Percentiles rank a stretch among this genome's conserved stretches.
phyloP scores from a whole-genome alignment of 169 alveolate genomes.

The Eimeria acervulina region DNA sequence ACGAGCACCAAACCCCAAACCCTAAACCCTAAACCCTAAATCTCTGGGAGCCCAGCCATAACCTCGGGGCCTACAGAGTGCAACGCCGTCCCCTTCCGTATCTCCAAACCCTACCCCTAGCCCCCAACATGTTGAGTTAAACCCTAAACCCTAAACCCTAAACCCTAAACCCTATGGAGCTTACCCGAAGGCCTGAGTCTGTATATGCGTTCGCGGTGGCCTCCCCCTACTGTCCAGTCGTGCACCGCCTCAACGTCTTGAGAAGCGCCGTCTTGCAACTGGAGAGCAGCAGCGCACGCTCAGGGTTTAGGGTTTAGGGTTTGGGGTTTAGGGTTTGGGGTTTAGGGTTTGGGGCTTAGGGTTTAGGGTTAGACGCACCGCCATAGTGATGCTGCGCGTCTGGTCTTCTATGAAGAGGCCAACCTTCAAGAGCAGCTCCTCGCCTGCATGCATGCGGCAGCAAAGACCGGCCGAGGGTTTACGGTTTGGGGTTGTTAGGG shows the following conservation, averaged over 20 bases:
- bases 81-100: not conserved
- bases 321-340: not conserved
- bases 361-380: conserved; percentile 17
- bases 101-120: not conserved
- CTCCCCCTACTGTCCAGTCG: conserved; percentile 62
- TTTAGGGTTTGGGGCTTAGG: not conserved
- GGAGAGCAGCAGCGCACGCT: not conserved
- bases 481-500: conserved; percentile 31
- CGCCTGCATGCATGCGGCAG: conserved; percentile 36
- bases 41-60: not conserved
- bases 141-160: not conserved
- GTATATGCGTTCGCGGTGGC: conserved; percentile 64
- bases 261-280: conserved; percentile 41
- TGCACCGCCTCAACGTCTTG: conserved; percentile 34
- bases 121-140: not conserved
- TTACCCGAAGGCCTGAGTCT: conserved; percentile 13
- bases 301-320: conserved; percentile 22
- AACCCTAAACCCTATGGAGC: conserved; percentile 37
- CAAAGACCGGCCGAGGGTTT: not conserved
- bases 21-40: conserved; percentile 30
- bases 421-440: conserved; percentile 67
- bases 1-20: conserved; percentile 13
- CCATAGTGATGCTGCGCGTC: conserved; percentile 56
- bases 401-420: conserved; percentile 80
- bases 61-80: not conserved